phyloP scores from a whole-genome alignment of 139 green algal species.

The Chlorella sp. region DNA sequence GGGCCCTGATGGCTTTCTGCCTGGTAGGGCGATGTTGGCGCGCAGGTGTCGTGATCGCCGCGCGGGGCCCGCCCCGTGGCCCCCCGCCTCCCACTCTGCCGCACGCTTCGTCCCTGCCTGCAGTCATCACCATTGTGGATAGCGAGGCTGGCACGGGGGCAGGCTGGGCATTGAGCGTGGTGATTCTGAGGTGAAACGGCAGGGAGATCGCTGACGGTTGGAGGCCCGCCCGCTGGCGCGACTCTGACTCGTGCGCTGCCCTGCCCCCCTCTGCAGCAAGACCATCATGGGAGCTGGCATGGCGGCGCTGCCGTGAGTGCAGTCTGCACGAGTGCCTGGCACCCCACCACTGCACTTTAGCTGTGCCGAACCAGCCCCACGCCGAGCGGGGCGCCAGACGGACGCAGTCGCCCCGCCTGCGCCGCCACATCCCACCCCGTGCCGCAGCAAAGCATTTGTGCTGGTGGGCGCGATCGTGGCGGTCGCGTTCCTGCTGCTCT shows the following conservation, averaged over 20 bases:
- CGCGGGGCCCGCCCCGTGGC: too few relatives aligned
- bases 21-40: too few relatives aligned
- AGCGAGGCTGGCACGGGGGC: neutral
- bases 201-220: neutral
- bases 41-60: too few relatives aligned
- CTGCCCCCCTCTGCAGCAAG: neutral
- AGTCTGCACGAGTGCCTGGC: too few relatives aligned
- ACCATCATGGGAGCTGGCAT: slow-evolving; percentile 27
- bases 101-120: neutral
- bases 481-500: slow-evolving; percentile 8
- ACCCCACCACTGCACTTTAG: too few relatives aligned
- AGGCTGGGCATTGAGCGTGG: neutral
- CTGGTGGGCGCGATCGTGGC: slow-evolving; percentile 9
- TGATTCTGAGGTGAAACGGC: neutral
- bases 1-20: too few relatives aligned
- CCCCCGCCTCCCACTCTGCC: neutral
- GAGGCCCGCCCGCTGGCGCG: neutral
- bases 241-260: neutral
- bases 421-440: too few relatives aligned
- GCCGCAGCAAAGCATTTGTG: too few relatives aligned
- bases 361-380: too few relatives aligned
- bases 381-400: too few relatives aligned
- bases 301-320: slow-evolving; percentile 15
- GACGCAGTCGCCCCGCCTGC: too few relatives aligned
- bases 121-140: neutral